Evolutionary conservation across 306 rosid genomes (phyloP), one percentile per base, ranked within the genome.

Genomic region (Castanea mollissima): DNA sequence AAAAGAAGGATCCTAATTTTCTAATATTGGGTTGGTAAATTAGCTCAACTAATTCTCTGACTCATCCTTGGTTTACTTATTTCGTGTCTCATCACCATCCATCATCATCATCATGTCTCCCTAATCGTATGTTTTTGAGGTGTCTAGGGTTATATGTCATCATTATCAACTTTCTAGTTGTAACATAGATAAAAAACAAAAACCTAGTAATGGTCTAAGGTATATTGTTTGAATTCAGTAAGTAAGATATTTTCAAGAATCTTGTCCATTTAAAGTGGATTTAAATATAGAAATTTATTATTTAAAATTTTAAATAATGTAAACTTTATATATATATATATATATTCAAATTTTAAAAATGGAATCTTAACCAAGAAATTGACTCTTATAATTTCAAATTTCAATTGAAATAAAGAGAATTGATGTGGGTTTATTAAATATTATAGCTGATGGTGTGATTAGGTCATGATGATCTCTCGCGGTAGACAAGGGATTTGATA

Each of bases 401-500:
- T 41, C 46, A 41, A 8, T 8, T 8, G 46, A 41, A 9, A 8
- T 41, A 41, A 41, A 41, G 0, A 8, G 46, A 41, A 41, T 41
- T 41, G 46, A 41, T 41, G 46, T 41, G 46, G 12, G 46, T 35
- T 11, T 1, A 31, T 41, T 55, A 69, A 16, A 35, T 34, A 19
- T 10, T 68, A 16, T 19, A 20, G 59, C 75, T 75, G 86, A 83
- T 79, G 81, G 73, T 15, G 69, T 79, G 67, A 79, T 79, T 79
- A 75, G 86, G 86, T 83, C 86, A 83, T 79, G 75, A 79, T 83
- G 83, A 79, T 71, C 60, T 51, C 54, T 51, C 62, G 79, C 80
- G 41, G 46, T 58, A 58, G 64, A 49, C 20, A 21, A 35, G 74
- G 46, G 69, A 70, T 83, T 73, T 32, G 77, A 69, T 27, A 49